A percentile compares a stretch with the other conserved stretches of the same genome.
Evolutionary conservation across 2,329 filamentous ascomycete genomes (phyloP).

Genomic region (Pezicula radicicola): DNA sequence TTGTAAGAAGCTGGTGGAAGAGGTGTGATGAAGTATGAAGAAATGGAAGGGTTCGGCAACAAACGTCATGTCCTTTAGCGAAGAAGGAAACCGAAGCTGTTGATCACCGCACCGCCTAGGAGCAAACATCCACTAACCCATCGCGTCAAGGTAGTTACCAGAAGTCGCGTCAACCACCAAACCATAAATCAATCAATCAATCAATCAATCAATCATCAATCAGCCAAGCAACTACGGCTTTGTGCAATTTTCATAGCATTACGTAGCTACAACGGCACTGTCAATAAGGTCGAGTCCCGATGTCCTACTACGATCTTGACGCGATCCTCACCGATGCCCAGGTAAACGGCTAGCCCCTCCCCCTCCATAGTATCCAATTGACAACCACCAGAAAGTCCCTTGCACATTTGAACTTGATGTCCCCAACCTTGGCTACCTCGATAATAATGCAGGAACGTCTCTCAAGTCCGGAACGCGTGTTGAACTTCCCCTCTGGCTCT

Average conservation of each 20-base stretch:
- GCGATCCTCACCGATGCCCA: conserved; percentile 83
- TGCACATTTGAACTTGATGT: conserved; percentile 93
- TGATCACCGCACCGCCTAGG: background rate
- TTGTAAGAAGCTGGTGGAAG: background rate
- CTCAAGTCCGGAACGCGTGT: conserved; percentile 80
- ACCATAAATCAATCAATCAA: no score
- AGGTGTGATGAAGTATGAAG: conserved; percentile 1
- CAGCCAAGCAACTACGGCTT: no score
- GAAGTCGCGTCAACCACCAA: background rate
- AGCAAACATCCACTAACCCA: background rate
- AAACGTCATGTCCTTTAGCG: conserved; percentile 8
- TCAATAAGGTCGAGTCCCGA: conserved; percentile 24
- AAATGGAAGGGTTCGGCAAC: conserved; percentile 2
- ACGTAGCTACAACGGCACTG: background rate
- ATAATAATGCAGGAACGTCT: conserved; percentile 69
- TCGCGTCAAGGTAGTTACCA: no score
- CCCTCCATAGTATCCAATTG: background rate
- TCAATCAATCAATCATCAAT: no score
- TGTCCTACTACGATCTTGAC: conserved; percentile 84
- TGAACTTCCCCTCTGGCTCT: conserved; percentile 88
- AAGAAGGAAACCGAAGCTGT: no score
- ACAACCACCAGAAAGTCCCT: conserved; percentile 72
- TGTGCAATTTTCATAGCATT: background rate
- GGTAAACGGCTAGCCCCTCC: conserved; percentile 38
- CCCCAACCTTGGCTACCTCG: conserved; percentile 82